These are phyloP conservation scores for Penicillium goetzii DNA, from an alignment of 495 filamentous ascomycete genomes.

Conservation along the genomic window DNA sequence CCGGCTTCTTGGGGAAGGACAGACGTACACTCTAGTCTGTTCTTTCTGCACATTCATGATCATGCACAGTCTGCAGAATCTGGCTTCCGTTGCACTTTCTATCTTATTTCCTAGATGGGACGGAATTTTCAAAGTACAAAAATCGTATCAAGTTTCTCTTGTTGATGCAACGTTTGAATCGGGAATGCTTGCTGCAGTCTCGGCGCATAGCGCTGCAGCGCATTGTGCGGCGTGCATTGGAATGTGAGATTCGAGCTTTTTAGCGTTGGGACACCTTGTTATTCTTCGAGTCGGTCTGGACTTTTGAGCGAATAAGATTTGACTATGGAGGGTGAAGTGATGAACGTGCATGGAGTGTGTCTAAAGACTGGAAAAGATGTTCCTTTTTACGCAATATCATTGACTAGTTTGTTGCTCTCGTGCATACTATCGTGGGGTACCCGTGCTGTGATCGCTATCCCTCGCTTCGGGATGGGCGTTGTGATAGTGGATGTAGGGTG, in stretches of 20 bases:
- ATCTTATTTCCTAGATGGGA: neutral
- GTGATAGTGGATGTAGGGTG: neutral
- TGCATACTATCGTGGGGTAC: neutral
- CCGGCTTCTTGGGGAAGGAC: neutral
- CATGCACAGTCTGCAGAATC: neutral
- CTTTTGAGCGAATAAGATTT: neutral
- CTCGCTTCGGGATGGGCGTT: constrained; percentile 14
- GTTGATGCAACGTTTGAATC: constrained; percentile 15
- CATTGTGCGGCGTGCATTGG: constrained; percentile 30
- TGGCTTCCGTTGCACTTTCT: neutral
- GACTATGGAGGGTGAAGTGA: neutral
- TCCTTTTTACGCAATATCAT: neutral
- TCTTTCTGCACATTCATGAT: neutral
- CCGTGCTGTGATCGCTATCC: constrained; percentile 12
- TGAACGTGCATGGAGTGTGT: neutral
- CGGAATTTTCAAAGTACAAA: neutral
- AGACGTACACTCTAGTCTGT: neutral
- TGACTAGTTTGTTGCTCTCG: neutral
- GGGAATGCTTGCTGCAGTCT: constrained; percentile 15
- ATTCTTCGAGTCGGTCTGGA: constrained; percentile 18
- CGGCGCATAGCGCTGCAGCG: constrained; percentile 17
- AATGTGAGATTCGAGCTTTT: constrained; percentile 35
- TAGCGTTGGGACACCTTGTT: neutral
- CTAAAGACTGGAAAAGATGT: neutral
- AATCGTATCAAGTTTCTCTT: neutral